Evolutionary conservation across 2,329 filamentous ascomycete genomes (phyloP), one percentile per base, ranked within the genome.

Genomic region (Aspergillus jensenii): DNA sequence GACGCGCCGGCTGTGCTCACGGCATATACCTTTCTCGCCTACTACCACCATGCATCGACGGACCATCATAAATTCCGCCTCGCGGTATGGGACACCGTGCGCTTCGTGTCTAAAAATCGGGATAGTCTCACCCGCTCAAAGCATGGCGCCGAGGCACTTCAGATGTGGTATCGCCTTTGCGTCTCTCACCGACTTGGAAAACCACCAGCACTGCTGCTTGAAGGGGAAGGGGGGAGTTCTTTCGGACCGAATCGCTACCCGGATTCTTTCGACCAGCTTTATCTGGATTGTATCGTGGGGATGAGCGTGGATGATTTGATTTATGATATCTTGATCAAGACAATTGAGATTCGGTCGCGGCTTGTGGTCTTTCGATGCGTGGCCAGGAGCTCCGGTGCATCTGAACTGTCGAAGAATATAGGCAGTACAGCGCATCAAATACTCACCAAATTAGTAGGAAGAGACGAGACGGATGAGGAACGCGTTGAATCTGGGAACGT

Each of bases 131-230:
- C 37, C 1, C 15, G 33, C n/a, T 59, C 58, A 3, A 1, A 15
- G 1, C 25, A 44, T 4, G 62, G 60, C 1, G 3, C 11, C 2
- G 35, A 41, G 12, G 52, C 61, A 1, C 44, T 67, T 23, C 65
- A 67, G 55, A 48, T 67, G 56, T 67, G 65, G 65, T 60, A 66
- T 37, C 64, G 65, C 21, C 53, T 67, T 3, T 66, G 58, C 31
- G 49, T 51, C 6, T 66, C 64, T 1, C 61, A 64, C 52, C 55
- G 64, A 23, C 57, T 60, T 3, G 52, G 64, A 11, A 64, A 62
- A 23, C 59, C 58, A 25, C 61, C 64, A 9, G 43, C 64, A 1
- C 15, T 67, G 4, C 53, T 61, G 3, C 56, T 65, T 6, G 65
- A 66, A 50, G 61, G 61, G 1, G 60, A 59, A 31, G 62, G 62